Percentiles rank a stretch among this genome's conserved stretches.
These are phyloP conservation scores for Parasarocladium wereldwijsianum DNA, from an alignment of 2,329 filamentous ascomycete genomes.

Conservation along the genomic window DNA sequence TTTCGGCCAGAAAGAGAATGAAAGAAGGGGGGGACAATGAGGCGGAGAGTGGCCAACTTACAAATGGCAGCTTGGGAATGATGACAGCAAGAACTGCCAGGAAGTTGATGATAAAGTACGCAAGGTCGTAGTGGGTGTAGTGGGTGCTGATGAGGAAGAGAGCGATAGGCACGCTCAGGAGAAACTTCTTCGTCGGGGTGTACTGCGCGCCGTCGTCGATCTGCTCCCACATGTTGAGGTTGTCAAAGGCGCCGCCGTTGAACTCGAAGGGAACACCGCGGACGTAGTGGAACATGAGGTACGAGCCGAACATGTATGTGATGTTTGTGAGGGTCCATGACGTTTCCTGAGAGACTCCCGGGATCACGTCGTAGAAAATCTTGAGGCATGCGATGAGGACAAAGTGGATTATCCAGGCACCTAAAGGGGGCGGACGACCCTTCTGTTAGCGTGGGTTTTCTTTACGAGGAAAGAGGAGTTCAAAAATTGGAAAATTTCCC, in stretches of 20 bases:
- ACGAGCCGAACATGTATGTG: conserved; percentile 96
- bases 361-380: conserved; percentile 93
- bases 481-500: background rate
- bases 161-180: conserved; percentile 84
- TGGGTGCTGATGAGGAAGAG: conserved; percentile 95
- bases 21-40: conserved; percentile 2
- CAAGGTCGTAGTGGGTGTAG: conserved; percentile 95
- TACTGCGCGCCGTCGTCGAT: conserved; percentile 99
- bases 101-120: conserved; percentile 96
- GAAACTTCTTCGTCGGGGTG: conserved; percentile 96
- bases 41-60: conserved; percentile 33
- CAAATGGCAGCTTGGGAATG: conserved; percentile 89
- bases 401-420: conserved; percentile 95
- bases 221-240: conserved; percentile 99
- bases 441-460: too few species aligned
- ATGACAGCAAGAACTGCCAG: conserved; percentile 83
- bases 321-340: conserved; percentile 99
- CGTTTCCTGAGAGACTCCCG: conserved; percentile 90
- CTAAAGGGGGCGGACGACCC: conserved; percentile 31
- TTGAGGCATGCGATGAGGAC: conserved; percentile 85
- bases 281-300: conserved; percentile 99
- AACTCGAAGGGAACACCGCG: conserved; percentile 97
- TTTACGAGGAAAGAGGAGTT: conserved; percentile 8
- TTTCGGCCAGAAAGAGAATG: conserved; percentile 14
- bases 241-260: conserved; percentile 96